Conservation (phyloP, 805 yeast genomes). For the Sugiyamaella floridensis region DNA sequence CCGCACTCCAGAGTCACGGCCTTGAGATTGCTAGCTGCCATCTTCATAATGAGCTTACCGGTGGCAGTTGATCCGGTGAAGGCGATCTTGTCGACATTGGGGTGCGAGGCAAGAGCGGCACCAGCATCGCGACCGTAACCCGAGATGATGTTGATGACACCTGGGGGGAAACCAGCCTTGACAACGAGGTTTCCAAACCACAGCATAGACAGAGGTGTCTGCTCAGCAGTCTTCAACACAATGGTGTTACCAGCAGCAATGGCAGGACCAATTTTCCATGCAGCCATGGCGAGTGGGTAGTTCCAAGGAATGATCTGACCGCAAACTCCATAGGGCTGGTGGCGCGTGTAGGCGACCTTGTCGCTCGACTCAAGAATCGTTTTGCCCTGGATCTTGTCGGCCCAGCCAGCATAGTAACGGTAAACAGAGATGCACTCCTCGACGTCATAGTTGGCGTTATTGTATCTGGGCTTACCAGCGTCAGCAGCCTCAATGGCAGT, state of each 20-base stretch:
- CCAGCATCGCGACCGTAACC: constrained; percentile 87
- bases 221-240: constrained; percentile 85
- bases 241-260: constrained; percentile 84
- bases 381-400: constrained; percentile 78
- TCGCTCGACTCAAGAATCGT: constrained; percentile 65
- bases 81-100: constrained; percentile 79
- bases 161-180: constrained; percentile 87
- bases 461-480: constrained; percentile 68
- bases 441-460: constrained; percentile 68
- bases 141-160: constrained; percentile 80
- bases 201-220: constrained; percentile 84
- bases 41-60: constrained; percentile 75
- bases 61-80: constrained; percentile 93
- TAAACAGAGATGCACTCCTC: constrained; percentile 59
- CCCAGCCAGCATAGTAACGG: constrained; percentile 85
- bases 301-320: constrained; percentile 98
- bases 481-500: constrained; percentile 82
- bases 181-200: constrained; percentile 60
- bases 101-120: constrained; percentile 69
- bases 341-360: constrained; percentile 71
- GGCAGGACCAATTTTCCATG: constrained; percentile 94
- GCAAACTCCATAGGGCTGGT: constrained; percentile 91
- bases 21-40: constrained; percentile 77
- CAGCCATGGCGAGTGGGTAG: constrained; percentile 87
- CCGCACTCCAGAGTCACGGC: constrained; percentile 92